These are phyloP conservation scores for Tetrastigma voinierianum DNA, from an alignment of 164 flowering plant species.

Conservation along the genomic window DNA sequence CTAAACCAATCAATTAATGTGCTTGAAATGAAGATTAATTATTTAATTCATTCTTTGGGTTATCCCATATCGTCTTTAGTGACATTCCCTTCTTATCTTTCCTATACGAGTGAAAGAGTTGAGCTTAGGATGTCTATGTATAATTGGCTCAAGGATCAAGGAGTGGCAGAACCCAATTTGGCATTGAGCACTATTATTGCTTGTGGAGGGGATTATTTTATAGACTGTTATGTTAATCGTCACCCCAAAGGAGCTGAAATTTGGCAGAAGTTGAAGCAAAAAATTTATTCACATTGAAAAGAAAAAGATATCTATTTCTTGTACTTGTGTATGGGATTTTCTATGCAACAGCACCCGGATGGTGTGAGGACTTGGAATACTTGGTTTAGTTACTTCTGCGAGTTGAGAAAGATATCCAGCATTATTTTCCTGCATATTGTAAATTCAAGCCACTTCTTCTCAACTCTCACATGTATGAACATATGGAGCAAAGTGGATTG, in stretches of 20 bases:
- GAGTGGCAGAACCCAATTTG: conserved; percentile 27
- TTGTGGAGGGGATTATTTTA: conserved; percentile 41
- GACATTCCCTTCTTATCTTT: conserved; percentile 47
- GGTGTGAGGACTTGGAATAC: background rate
- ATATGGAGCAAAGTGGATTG: too few relatives aligned
- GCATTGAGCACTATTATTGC: conserved; percentile 52
- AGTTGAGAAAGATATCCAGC: background rate
- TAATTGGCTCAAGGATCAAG: conserved; percentile 59
- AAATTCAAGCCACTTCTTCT: background rate
- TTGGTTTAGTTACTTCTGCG: background rate
- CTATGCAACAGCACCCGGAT: background rate
- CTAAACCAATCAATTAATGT: conserved; percentile 46
- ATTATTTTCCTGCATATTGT: background rate
- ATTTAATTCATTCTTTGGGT: conserved; percentile 54
- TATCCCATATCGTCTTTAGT: conserved; percentile 46
- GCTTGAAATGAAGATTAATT: conserved; percentile 50
- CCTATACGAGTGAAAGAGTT: conserved; percentile 40
- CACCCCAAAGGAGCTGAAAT: conserved; percentile 63
- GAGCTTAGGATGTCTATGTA: conserved; percentile 57
- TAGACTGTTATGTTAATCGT: conserved; percentile 38
- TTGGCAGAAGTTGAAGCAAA: conserved; percentile 52
- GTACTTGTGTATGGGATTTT: background rate
- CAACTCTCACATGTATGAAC: too few relatives aligned
- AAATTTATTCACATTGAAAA: conserved; percentile 21
- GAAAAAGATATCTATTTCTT: background rate